These are phyloP conservation scores for Sporothrix mexicana DNA, from an alignment of 2,329 filamentous ascomycete genomes.

Conservation along the genomic window DNA sequence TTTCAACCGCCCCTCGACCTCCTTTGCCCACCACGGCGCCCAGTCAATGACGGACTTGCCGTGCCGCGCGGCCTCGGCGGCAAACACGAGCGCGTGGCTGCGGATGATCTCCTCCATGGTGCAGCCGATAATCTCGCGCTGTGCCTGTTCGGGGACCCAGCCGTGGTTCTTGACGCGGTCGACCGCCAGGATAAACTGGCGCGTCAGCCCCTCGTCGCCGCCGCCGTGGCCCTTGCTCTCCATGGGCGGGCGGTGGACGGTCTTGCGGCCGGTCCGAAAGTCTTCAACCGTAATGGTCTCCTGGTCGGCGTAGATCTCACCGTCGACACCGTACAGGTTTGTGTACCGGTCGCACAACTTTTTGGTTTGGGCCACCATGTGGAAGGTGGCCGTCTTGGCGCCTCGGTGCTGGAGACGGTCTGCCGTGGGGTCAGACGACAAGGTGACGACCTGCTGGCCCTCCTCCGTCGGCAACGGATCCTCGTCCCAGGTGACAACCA, in stretches of 20 bases:
- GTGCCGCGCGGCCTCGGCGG: constrained; percentile 83
- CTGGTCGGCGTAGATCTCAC: constrained; percentile 87
- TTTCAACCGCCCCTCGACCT: constrained; percentile 49
- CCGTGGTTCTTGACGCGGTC: constrained; percentile 75
- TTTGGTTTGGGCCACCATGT: constrained; percentile 92
- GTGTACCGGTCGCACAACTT: constrained; percentile 86
- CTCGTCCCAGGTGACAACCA: constrained; percentile 87
- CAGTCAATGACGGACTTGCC: constrained; percentile 75
- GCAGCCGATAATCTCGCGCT: constrained; percentile 78
- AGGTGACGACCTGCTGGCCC: background rate
- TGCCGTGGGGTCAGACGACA: constrained; percentile 26
- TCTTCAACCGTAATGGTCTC: constrained; percentile 75
- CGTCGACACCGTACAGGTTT: constrained; percentile 81
- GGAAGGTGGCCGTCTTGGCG: constrained; percentile 85
- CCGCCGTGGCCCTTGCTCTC: constrained; percentile 71
- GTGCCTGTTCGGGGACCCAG: constrained; percentile 71
- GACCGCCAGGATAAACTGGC: constrained; percentile 83
- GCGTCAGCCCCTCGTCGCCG: constrained; percentile 78
- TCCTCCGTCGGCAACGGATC: constrained; percentile 52
- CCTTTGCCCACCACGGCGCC: constrained; percentile 73
- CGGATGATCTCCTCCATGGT: constrained; percentile 84
- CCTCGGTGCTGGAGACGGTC: constrained; percentile 53
- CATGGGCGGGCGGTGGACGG: constrained; percentile 64
- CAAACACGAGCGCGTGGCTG: constrained; percentile 92
- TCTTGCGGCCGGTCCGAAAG: constrained; percentile 65